These are phyloP conservation scores for Chaetomium globosum DNA, from an alignment of 2,329 filamentous ascomycete genomes.

Conservation along the genomic window DNA sequence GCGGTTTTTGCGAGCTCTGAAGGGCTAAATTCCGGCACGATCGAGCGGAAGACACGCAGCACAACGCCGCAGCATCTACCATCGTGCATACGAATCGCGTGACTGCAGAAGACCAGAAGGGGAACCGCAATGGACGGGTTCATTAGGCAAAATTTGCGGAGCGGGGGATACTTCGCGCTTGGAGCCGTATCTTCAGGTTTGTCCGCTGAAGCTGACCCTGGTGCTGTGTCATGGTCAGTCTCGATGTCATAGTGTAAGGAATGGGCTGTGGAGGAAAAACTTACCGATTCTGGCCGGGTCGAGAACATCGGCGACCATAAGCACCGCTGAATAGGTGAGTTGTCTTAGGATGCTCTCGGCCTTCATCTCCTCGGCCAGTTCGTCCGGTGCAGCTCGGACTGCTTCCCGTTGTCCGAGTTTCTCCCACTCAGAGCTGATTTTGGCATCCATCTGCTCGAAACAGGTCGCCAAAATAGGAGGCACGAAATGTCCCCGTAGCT, in stretches of 20 bases:
- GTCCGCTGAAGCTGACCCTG: conserved; percentile 35
- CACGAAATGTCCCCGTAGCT: conserved; percentile 75
- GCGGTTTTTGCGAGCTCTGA: conserved; percentile 34
- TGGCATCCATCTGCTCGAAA: conserved; percentile 83
- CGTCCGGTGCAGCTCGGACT: conserved; percentile 69
- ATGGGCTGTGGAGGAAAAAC: not conserved
- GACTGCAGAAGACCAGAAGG: conserved; percentile 86
- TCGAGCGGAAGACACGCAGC: conserved; percentile 79
- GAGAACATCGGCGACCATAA: conserved; percentile 86
- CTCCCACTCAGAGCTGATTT: conserved; percentile 86
- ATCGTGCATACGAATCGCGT: conserved; percentile 87
- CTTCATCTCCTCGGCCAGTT: conserved; percentile 95
- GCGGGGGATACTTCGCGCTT: conserved; percentile 54
- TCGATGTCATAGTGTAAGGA: not conserved
- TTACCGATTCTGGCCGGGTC: conserved; percentile 64
- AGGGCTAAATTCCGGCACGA: conserved; percentile 73
- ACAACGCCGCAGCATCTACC: conserved; percentile 85
- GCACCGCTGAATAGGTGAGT: conserved; percentile 86
- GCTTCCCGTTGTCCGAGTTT: conserved; percentile 67
- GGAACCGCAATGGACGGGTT: conserved; percentile 80
- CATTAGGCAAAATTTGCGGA: conserved; percentile 81
- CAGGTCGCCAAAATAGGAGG: conserved; percentile 80
- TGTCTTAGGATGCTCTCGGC: conserved; percentile 92
- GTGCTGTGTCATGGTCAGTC: conserved; percentile 38
- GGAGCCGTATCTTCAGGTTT: conserved; percentile 39